Evolutionary conservation across 192 early-diverging fungal species (phyloP).

Genomic region (Umbelopsis ramanniana): DNA sequence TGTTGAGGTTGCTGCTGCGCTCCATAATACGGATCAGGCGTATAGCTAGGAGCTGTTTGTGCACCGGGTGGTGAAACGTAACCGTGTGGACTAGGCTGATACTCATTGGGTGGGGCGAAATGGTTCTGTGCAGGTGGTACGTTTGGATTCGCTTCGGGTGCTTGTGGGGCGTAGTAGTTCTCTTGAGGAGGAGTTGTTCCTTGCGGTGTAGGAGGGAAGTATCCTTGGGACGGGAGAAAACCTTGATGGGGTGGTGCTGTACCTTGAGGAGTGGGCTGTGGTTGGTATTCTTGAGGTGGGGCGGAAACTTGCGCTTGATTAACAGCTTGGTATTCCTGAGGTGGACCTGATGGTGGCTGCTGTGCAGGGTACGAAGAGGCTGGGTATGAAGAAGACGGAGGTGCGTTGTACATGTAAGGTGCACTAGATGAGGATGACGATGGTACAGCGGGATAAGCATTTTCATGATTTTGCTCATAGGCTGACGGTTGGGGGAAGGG

Average conservation of each 20-base stretch:
- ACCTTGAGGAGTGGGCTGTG: neutral
- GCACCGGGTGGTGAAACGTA: slow-evolving; percentile 8
- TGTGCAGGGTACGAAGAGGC: neutral
- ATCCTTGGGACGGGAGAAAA: too few species aligned
- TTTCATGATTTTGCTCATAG: slow-evolving; percentile 17
- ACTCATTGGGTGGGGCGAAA: slow-evolving; percentile 15
- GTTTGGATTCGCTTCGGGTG: neutral
- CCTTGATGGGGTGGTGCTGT: too few species aligned
- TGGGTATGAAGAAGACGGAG: neutral
- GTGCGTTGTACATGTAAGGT: neutral
- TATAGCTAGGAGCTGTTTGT: neutral
- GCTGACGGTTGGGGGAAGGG: slow-evolving; percentile 35
- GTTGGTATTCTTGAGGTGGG: neutral
- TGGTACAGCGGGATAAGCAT: neutral
- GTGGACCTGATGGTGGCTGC: neutral
- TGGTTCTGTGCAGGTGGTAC: neutral
- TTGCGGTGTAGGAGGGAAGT: neutral
- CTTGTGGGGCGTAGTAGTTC: neutral
- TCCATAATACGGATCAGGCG: slow-evolving; percentile 6
- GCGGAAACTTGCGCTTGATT: neutral
- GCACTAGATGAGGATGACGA: neutral
- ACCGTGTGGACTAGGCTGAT: neutral
- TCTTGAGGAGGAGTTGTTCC: neutral
- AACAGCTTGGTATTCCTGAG: slow-evolving; percentile 11
- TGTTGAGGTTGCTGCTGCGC: neutral